These are phyloP conservation scores for Neotropicomus parvogracilis DNA, from an alignment of 1,284 basidiomycete species.

Conservation along the genomic window DNA sequence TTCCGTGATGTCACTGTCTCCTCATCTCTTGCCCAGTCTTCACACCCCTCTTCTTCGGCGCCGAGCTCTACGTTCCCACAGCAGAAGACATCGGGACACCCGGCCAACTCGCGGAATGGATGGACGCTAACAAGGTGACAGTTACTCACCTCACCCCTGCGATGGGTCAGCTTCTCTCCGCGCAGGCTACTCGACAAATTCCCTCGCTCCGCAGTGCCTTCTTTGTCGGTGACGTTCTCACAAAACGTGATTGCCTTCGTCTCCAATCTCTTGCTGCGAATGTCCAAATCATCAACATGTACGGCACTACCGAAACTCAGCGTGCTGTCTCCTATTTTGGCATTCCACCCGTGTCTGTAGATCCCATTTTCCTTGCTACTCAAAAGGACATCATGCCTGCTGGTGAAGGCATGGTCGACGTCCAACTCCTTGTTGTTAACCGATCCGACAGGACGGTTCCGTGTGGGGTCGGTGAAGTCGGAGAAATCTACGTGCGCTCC, in stretches of 20 bases:
- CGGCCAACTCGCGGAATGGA: slow-evolving; percentile 97
- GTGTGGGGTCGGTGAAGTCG: slow-evolving; percentile 95
- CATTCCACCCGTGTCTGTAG: slow-evolving; percentile 82
- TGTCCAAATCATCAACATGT: slow-evolving; percentile 98
- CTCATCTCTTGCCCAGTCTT: slow-evolving; percentile 64
- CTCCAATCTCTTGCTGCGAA: slow-evolving; percentile 92
- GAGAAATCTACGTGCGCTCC: slow-evolving; percentile 97
- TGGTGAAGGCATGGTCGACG: slow-evolving; percentile 96
- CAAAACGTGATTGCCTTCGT: slow-evolving; percentile 96
- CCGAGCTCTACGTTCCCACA: slow-evolving; percentile 93
- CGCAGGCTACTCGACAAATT: slow-evolving; percentile 89
- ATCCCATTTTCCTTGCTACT: slow-evolving; percentile 87
- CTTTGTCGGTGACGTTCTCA: slow-evolving; percentile 99
- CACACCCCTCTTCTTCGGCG: slow-evolving; percentile 97
- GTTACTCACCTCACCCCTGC: slow-evolving; percentile 97
- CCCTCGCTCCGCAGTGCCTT: slow-evolving; percentile 89
- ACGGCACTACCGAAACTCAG: slow-evolving; percentile 99
- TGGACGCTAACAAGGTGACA: slow-evolving; percentile 87
- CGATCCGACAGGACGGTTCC: slow-evolving; percentile 84
- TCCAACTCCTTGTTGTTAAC: slow-evolving; percentile 97
- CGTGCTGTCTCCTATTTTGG: slow-evolving; percentile 97
- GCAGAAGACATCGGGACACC: slow-evolving; percentile 97
- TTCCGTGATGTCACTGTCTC: slow-evolving; percentile 1
- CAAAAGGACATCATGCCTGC: slow-evolving; percentile 99
- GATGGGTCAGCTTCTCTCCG: slow-evolving; percentile 98